Conservation (phyloP, 345 rosid species). For the Citrus australasica region DNA sequence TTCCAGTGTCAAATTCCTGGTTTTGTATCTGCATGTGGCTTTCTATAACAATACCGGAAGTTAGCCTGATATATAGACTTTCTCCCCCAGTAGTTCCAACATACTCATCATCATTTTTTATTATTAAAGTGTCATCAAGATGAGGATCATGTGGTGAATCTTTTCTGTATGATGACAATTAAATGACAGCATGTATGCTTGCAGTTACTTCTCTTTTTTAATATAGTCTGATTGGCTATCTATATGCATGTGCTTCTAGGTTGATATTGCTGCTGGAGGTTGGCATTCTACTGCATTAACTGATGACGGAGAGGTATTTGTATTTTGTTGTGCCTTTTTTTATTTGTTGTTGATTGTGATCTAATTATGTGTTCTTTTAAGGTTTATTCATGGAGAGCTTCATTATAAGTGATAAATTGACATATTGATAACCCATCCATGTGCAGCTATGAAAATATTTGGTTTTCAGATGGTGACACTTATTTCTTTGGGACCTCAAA, state of each 20-base stretch:
- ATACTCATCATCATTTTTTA: background rate
- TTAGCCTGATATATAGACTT: background rate
- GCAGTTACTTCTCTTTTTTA: background rate
- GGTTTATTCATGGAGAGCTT: background rate
- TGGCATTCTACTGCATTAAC: conserved; percentile 99
- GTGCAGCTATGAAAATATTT: background rate
- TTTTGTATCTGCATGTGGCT: background rate
- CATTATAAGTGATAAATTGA: background rate
- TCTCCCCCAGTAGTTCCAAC: background rate
- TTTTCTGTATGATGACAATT: background rate
- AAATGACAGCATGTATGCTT: conserved; percentile 8
- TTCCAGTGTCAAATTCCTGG: background rate
- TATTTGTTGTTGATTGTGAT: too few species aligned
- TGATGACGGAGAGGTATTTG: conserved; percentile 69
- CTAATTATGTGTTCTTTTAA: background rate
- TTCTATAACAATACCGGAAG: background rate
- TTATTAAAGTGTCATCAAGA: background rate
- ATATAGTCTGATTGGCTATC: conserved; percentile 1
- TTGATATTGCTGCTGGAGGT: conserved; percentile 99
- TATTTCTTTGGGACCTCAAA: background rate
- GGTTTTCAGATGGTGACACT: background rate
- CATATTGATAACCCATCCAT: background rate
- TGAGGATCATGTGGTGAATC: background rate
- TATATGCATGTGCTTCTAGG: conserved; percentile 39
- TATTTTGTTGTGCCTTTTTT: background rate